These are phyloP conservation scores for Phoma sp. DNA, from an alignment of 2,329 filamentous ascomycete species.

Conservation along the genomic window DNA sequence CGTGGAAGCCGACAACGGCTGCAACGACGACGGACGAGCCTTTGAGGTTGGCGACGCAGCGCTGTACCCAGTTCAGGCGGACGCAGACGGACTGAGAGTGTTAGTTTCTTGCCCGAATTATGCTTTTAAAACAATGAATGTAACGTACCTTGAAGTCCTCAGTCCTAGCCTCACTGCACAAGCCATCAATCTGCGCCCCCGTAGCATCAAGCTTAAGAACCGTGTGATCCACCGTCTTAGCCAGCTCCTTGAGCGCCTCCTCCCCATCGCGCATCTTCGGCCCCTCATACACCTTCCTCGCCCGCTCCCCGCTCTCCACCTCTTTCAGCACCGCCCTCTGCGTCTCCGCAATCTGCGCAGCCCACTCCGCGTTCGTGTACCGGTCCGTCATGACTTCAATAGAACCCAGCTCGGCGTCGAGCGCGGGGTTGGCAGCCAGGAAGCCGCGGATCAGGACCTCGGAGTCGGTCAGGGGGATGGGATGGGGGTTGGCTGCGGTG, in stretches of 20 bases:
- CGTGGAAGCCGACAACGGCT: conserved; percentile 66
- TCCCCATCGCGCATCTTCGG: conserved; percentile 36
- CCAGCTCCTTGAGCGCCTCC: conserved; percentile 38
- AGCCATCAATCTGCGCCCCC: conserved; percentile 56
- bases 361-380: conserved; percentile 56
- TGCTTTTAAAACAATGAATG: neutral
- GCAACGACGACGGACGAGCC: conserved; percentile 59
- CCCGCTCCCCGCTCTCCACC: conserved; percentile 36
- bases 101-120: conserved; percentile 17
- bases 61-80: conserved; percentile 59
- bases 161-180: conserved; percentile 62
- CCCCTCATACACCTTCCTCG: conserved; percentile 35
- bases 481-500: conserved; percentile 26
- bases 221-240: conserved; percentile 56
- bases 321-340: conserved; percentile 37
- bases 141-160: conserved; percentile 53
- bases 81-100: conserved; percentile 62
- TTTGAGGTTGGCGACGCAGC: conserved; percentile 57
- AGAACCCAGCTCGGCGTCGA: conserved; percentile 36
- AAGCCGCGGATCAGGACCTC: conserved; percentile 42
- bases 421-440: conserved; percentile 41
- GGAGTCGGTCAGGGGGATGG: conserved; percentile 41
- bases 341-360: conserved; percentile 49
- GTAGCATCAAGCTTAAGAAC: conserved; percentile 58
- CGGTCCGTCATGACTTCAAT: conserved; percentile 49